A percentile compares a stretch with the other conserved stretches of the same genome.
phyloP scores from a whole-genome alignment of 169 alveolate species.

The Cryptosporidium xiaoi region DNA sequence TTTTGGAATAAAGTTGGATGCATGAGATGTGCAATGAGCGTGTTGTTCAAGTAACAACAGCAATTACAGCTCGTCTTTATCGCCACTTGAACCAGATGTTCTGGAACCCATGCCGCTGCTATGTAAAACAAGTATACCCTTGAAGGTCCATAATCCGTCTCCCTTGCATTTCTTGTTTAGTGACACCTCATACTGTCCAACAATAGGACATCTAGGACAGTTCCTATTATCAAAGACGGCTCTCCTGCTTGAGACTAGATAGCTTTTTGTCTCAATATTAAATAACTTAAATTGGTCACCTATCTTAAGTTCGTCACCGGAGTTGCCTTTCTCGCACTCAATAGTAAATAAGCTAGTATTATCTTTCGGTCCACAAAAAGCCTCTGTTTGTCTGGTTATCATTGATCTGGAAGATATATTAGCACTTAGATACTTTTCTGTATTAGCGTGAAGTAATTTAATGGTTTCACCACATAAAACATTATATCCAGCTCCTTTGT shows the following conservation, averaged over 20 bases:
- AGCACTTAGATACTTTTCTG: slow-evolving; percentile 33
- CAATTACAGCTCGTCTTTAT: neutral
- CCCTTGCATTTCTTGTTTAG: neutral
- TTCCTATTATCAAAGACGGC: slow-evolving; percentile 48
- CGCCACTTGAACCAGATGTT: neutral
- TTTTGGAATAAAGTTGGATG: no score
- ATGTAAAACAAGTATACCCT: neutral
- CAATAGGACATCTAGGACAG: slow-evolving; percentile 74
- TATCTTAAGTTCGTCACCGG: slow-evolving; percentile 28
- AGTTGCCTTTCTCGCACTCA: slow-evolving; percentile 33
- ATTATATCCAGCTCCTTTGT: slow-evolving; percentile 64
- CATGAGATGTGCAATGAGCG: no score
- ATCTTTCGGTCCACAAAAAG: slow-evolving; percentile 28
- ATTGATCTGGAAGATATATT: slow-evolving; percentile 29
- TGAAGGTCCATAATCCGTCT: slow-evolving; percentile 41
- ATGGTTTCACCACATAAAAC: slow-evolving; percentile 58
- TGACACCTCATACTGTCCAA: slow-evolving; percentile 65
- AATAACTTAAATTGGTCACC: slow-evolving; percentile 25
- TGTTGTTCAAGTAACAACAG: no score
- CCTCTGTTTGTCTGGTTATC: slow-evolving; percentile 51
- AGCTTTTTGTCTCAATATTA: slow-evolving; percentile 50
- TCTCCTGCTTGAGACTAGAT: slow-evolving; percentile 39
- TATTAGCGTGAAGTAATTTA: slow-evolving; percentile 8
- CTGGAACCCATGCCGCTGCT: neutral
- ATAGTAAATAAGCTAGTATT: slow-evolving; percentile 18